Evolutionary conservation across 2,329 filamentous ascomycete species (phyloP), one percentile per base, ranked within the genome.

Genomic region (Teratosphaeria viscida): DNA sequence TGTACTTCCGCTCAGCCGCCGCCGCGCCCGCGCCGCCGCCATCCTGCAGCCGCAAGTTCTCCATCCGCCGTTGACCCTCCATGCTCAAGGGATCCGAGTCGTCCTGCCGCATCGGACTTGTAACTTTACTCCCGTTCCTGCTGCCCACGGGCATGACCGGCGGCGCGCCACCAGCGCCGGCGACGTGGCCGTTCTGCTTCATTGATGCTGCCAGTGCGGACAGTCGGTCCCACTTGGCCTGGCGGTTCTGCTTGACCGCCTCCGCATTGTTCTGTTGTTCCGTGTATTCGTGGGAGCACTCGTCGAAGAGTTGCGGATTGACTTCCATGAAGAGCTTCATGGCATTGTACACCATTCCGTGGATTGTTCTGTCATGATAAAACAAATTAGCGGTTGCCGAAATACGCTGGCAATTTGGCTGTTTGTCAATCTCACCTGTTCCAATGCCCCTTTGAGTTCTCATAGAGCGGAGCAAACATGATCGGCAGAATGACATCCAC

Each of bases 311-410:
- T 74, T 96, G 92, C 10, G 94, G 94, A 74, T 97, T 97, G 70
- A 99, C 96, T 74, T 99, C 94, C 94, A 99, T 99, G 76, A 99
- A 99, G 43, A 99, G 83, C 75, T 99, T 99, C 94, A 99, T 97
- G 60, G 94, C 94, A 70, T 97, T 99, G 75, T 97, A 97, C 11
- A 99, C 94, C 92, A 99, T 97, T 73, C 94, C 94, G 72, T 99
- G 94, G 66, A 99, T 99, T 7, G 94, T 99, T 70, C 94, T 97
- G 65, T 1, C 75, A 35, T 27, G 14, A 1, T 3, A 32, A 43
- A 14, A 23, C 23, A 23, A 16, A 11, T 43, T 27, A 39, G 14
- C 32, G 23, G 27, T 26, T 53, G 19, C 14, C 12, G 2, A 14
- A 29, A 47, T 27, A 23, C 19, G 7, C 16, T 19, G 37, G 11